These are phyloP conservation scores for Fagopyrum esculentum DNA, from an alignment of 148 eudicot species.

Conservation along the genomic window DNA sequence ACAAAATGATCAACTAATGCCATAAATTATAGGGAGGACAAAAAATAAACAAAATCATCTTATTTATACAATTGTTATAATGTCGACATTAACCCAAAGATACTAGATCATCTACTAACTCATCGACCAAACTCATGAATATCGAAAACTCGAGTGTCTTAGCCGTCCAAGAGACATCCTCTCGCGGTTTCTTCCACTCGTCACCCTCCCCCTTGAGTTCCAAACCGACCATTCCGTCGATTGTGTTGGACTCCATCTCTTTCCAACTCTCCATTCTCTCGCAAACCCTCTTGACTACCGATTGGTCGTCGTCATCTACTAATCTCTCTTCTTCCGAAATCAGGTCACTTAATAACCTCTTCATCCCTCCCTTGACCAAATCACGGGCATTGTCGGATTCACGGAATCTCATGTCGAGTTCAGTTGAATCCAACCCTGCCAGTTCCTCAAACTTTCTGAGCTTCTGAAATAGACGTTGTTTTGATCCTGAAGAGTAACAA, in stretches of 20 bases:
- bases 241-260: slow-evolving; percentile 56
- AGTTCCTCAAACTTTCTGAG: slow-evolving; percentile 63
- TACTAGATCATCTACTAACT: slow-evolving; percentile 42
- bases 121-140: slow-evolving; percentile 42
- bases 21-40: too few species aligned
- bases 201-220: slow-evolving; percentile 38
- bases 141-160: slow-evolving; percentile 47
- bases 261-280: slow-evolving; percentile 59
- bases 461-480: slow-evolving; percentile 55
- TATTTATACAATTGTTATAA: too few species aligned
- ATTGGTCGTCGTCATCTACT: background rate
- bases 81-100: background rate
- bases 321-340: slow-evolving; percentile 39
- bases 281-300: slow-evolving; percentile 31
- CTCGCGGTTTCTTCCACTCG: slow-evolving; percentile 43
- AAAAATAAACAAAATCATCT: too few species aligned
- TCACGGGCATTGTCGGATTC: background rate
- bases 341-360: slow-evolving; percentile 53
- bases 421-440: slow-evolving; percentile 52
- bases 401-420: slow-evolving; percentile 11
- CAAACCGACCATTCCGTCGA: slow-evolving; percentile 73
- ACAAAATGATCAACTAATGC: too few species aligned
- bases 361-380: slow-evolving; percentile 24
- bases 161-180: slow-evolving; percentile 30
- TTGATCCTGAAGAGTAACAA: slow-evolving; percentile 36